A percentile compares a stretch with the other conserved stretches of the same genome.
Conservation (phyloP, 306 rosid species). For the Aeschynomene evenia region DNA sequence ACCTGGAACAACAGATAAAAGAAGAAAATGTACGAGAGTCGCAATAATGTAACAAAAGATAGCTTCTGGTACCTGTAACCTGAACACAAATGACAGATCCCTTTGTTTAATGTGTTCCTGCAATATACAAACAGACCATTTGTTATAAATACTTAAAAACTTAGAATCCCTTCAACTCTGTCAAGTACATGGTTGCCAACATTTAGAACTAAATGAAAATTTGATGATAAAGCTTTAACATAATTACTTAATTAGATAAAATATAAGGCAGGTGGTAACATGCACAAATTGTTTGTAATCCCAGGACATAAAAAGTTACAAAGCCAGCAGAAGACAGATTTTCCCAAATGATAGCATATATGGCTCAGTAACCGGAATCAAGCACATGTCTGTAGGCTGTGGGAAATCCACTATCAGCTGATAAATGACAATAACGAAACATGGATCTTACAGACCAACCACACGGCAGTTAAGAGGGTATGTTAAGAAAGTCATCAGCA, state of each 20-base stretch:
- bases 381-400: not conserved
- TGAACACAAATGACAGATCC: constrained; percentile 90
- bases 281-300: not conserved
- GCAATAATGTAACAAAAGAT: constrained; percentile 1
- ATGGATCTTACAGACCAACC: constrained; percentile 11
- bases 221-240: not conserved
- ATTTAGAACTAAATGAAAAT: constrained; percentile 21
- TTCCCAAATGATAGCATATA: constrained; percentile 7
- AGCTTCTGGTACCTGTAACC: constrained; percentile 76
- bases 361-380: constrained; percentile 13
- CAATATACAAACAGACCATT: constrained; percentile 30
- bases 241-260: not conserved
- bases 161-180: constrained; percentile 16
- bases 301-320: not conserved
- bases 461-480: constrained; percentile 3
- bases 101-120: constrained; percentile 94
- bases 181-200: not conserved
- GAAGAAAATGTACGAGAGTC: constrained; percentile 11
- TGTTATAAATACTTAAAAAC: constrained; percentile 18
- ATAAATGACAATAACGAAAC: constrained; percentile 10
- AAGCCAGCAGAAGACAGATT: not conserved
- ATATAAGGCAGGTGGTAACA: constrained; percentile 10
- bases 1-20: not conserved
- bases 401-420: constrained; percentile 11
- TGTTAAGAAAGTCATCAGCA: not conserved